phyloP scores from a whole-genome alignment of 2,329 filamentous ascomycete species.

The Fusarium fujikuroi region DNA sequence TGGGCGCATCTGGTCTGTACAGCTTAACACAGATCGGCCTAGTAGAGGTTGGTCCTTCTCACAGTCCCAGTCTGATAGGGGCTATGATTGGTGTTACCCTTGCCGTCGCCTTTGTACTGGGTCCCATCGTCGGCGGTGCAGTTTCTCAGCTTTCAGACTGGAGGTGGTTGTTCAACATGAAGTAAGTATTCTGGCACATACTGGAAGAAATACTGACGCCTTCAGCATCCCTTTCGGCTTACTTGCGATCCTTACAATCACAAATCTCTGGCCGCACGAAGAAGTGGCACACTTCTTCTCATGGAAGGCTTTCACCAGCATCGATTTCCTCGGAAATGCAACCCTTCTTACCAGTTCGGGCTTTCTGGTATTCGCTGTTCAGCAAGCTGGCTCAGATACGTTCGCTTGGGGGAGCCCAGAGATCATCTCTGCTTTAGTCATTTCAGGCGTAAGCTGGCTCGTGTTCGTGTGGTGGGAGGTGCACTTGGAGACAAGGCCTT shows the following conservation, averaged over 20 bases:
- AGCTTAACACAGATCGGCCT: constrained; percentile 68
- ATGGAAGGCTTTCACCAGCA: constrained; percentile 56
- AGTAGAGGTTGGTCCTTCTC: constrained; percentile 64
- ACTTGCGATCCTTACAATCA: constrained; percentile 58
- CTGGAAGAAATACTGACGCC: constrained; percentile 11
- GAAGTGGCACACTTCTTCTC: constrained; percentile 51
- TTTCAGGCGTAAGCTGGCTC: constrained; percentile 60
- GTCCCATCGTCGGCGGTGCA: constrained; percentile 66
- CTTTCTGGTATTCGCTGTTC: constrained; percentile 65
- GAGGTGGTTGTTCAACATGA: constrained; percentile 71
- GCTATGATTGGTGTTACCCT: constrained; percentile 66
- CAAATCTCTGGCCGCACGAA: constrained; percentile 58
- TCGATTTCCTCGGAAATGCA: constrained; percentile 64
- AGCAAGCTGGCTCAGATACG: constrained; percentile 65
- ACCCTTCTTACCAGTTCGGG: constrained; percentile 63
- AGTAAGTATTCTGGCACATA: constrained; percentile 53
- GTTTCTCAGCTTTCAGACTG: constrained; percentile 65
- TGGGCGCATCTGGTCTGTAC: constrained; percentile 71
- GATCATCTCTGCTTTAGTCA: constrained; percentile 60
- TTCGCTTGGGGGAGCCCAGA: constrained; percentile 62
- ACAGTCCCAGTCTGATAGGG: constrained; percentile 64
- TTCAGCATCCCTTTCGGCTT: constrained; percentile 62
- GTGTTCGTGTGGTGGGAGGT: constrained; percentile 64
- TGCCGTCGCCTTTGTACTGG: constrained; percentile 67
- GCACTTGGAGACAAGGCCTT: constrained; percentile 52